phyloP scores from a whole-genome alignment of 106 monocot species.

The Phalaenopsis equestris region DNA sequence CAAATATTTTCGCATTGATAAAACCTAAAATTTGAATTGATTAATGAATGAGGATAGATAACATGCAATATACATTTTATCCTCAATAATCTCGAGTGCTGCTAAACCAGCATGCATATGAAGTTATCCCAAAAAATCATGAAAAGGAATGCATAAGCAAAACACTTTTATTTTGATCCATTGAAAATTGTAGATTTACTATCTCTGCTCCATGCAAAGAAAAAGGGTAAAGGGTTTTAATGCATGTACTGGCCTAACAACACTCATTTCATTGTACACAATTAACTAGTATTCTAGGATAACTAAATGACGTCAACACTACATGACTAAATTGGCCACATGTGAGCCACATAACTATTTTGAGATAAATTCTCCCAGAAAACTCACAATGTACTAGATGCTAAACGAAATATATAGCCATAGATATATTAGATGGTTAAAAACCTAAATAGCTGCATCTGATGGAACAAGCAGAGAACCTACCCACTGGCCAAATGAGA shows the following conservation, averaged over 20 bases:
- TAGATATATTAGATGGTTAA: not conserved
- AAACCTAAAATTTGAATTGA: not conserved
- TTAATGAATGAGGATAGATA: not conserved
- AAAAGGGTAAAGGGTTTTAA: not conserved
- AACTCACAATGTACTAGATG: not conserved
- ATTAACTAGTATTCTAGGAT: not conserved
- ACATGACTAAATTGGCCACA: no score
- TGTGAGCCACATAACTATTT: no score
- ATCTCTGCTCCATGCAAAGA: not conserved
- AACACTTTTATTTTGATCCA: not conserved
- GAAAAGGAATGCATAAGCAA: not conserved
- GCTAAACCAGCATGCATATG: not conserved
- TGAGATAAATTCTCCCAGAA: not conserved
- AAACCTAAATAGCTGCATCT: not conserved
- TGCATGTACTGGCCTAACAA: not conserved
- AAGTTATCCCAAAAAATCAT: not conserved
- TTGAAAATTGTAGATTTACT: not conserved
- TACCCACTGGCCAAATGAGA: slow-evolving; percentile 86
- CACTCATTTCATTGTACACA: not conserved
- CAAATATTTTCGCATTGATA: not conserved
- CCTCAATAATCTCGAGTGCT: not conserved
- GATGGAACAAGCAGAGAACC: slow-evolving; percentile 9
- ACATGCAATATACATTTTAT: not conserved
- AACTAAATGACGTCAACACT: not conserved
- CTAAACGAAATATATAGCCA: not conserved